Base-by-base conservation (phyloP, 352 stramenopile species). In the Lagenidium giganteum region DNA sequence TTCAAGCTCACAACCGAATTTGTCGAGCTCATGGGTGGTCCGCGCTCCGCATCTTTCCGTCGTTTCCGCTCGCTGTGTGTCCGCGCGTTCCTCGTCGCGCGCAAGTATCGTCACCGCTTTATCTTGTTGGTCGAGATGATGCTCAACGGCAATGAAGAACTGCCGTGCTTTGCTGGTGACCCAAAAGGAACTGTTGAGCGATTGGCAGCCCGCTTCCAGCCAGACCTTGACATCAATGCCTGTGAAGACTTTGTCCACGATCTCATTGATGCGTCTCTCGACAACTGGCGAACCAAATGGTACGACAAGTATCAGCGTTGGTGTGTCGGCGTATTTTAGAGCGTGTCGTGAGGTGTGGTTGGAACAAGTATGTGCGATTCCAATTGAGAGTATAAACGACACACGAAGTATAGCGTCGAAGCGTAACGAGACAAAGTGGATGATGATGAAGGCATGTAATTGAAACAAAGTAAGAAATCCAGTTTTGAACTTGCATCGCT, bases 1-100 rank as follows among this genome's bases (percentile, higher is more conserved):
- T 99, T 99, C 69, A 99, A 99, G 67, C 80, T 99, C n/a, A 98
- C 96, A 26, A 64, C 76, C 20, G 95, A 98, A 47, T 97, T 98
- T 74, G 87, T 98, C 20, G 83, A 96, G 51, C 66, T 99, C 20
- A 90, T 99, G 81, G 95, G 92, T 27, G 96, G 96, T 8, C 83
- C 90, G 3, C 73, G 95, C 27, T 98, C 87, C 16, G 70, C 79
- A 13, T 79, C 87, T 3, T 99, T 99, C 63, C 69, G 83, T 20
- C 87, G 88, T 23, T 99, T 98, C 68, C 76, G 93, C 21, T 95
- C 87, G 45, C 79, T 99, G 17, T 98, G 95, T 50, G 95, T 98
- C 45, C 87, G 93, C 16, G 83, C 93, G 9, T 99, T 98, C 63
- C 81, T 99, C 30, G 89, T 96, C 1, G 74, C 97, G 7, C 79